Conservation (phyloP, 805 yeast species). For the Teunomyces kruisii region DNA sequence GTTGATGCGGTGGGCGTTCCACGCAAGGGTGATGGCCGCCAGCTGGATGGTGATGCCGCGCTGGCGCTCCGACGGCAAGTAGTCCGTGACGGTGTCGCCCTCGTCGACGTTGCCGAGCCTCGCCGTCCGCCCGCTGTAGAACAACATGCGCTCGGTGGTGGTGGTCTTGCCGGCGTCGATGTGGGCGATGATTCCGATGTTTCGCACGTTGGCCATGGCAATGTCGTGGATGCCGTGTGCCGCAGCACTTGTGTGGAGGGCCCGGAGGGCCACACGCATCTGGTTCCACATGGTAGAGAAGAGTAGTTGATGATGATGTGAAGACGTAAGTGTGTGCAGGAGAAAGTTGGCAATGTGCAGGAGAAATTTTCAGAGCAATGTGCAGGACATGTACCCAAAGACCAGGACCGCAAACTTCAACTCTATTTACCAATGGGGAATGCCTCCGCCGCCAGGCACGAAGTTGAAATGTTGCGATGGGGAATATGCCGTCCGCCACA, state of each 20-base stretch:
- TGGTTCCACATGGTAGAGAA: slow-evolving; percentile 1
- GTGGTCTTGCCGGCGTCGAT: slow-evolving; percentile 99
- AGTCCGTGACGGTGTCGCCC: slow-evolving; percentile 96
- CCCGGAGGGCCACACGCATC: not conserved
- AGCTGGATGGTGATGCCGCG: slow-evolving; percentile 96
- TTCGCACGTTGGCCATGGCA: slow-evolving; percentile 51
- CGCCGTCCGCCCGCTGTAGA: slow-evolving; percentile 75
- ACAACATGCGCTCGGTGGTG: slow-evolving; percentile 95
- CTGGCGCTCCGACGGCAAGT: slow-evolving; percentile 81
- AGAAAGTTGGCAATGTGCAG: no score
- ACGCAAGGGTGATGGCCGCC: slow-evolving; percentile 90
- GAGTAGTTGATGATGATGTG: no score
- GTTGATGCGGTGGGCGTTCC: slow-evolving; percentile 77
- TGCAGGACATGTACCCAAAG: no score
- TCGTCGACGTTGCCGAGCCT: slow-evolving; percentile 92
- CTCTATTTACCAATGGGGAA: not conserved
- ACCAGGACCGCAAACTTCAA: no score
- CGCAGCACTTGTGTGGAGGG: not conserved
- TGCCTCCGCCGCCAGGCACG: no score
- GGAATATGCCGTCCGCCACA: no score
- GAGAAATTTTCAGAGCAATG: no score
- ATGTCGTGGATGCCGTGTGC: slow-evolving; percentile 23
- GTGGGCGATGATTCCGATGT: slow-evolving; percentile 97
- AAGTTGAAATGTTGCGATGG: no score
- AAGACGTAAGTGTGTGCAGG: not conserved